Evolutionary conservation across 1,284 basidiomycete species (phyloP).

Genomic region (Fomitopsis pinicola): DNA sequence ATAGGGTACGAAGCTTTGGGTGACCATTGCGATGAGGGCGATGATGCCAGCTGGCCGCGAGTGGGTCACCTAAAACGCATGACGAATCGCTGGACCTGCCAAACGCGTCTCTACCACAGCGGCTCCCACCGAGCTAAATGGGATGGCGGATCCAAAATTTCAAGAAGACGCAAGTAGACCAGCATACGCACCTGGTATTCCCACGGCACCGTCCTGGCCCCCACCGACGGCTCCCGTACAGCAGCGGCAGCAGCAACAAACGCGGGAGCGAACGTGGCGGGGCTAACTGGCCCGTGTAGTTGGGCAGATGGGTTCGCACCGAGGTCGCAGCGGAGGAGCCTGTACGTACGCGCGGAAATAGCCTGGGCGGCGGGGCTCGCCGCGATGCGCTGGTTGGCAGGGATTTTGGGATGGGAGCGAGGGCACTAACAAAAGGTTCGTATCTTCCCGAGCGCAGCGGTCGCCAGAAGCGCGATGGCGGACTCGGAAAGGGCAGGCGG

Average conservation of each 20-base stretch:
- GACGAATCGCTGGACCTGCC: neutral
- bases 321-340: neutral
- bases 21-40: neutral
- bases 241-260: neutral
- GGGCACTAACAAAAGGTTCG: neutral
- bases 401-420: conserved; percentile 1
- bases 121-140: neutral
- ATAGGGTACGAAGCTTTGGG: neutral
- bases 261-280: neutral
- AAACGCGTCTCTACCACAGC: neutral
- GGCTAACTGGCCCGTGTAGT: neutral
- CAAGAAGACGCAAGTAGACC: neutral
- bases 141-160: neutral
- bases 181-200: conserved; percentile 1
- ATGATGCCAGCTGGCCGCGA: neutral
- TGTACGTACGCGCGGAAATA: conserved; percentile 1
- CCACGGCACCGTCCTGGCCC: neutral
- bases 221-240: conserved; percentile 1
- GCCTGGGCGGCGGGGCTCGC: neutral
- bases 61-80: neutral
- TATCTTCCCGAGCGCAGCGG: neutral
- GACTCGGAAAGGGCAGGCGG: neutral
- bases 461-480: neutral
- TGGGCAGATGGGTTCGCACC: neutral
- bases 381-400: neutral